A percentile compares a stretch with the other conserved stretches of the same genome.
phyloP scores from a whole-genome alignment of 2,329 filamentous ascomycete species.

The Periconia digitata region DNA sequence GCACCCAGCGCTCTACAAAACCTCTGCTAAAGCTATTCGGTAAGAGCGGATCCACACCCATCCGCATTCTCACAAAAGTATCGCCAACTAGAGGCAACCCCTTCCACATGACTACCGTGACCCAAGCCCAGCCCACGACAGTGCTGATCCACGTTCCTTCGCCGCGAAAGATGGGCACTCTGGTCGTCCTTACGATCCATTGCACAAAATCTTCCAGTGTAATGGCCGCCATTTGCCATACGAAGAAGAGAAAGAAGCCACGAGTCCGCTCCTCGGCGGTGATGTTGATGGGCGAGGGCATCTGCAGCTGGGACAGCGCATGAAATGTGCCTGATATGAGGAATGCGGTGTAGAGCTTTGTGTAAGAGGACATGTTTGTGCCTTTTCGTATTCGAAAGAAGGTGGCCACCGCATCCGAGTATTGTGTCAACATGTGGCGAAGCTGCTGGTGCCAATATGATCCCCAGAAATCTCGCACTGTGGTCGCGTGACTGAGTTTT shows the following conservation, averaged over 20 bases:
- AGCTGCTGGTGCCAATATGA: conserved; percentile 16
- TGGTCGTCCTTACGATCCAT: conserved; percentile 1
- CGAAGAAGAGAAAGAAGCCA: conserved; percentile 14
- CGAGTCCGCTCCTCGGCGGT: conserved; percentile 3
- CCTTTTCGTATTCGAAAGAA: conserved; percentile 5
- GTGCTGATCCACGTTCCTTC: not conserved
- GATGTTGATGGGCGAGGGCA: conserved; percentile 12
- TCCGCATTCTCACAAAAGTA: not conserved
- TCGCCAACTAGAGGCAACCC: conserved; percentile 2
- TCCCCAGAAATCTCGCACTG: conserved; percentile 16
- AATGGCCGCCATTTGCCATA: conserved; percentile 14
- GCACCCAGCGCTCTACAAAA: not conserved
- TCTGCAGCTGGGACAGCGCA: conserved; percentile 3
- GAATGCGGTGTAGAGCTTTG: conserved; percentile 9
- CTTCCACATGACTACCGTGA: conserved; percentile 1
- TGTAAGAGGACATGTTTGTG: conserved; percentile 7
- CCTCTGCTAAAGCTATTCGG: not conserved
- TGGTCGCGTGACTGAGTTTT: conserved; percentile 3
- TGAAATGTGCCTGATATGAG: conserved; percentile 13
- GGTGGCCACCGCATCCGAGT: not conserved
- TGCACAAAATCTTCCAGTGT: conserved; percentile 14
- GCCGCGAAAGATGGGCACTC: not conserved
- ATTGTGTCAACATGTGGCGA: conserved; percentile 6
- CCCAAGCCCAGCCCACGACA: not conserved
- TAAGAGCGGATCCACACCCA: not conserved